Base-by-base conservation (phyloP, 495 filamentous ascomycete genomes). In the Antarctomyces pellizariae region DNA sequence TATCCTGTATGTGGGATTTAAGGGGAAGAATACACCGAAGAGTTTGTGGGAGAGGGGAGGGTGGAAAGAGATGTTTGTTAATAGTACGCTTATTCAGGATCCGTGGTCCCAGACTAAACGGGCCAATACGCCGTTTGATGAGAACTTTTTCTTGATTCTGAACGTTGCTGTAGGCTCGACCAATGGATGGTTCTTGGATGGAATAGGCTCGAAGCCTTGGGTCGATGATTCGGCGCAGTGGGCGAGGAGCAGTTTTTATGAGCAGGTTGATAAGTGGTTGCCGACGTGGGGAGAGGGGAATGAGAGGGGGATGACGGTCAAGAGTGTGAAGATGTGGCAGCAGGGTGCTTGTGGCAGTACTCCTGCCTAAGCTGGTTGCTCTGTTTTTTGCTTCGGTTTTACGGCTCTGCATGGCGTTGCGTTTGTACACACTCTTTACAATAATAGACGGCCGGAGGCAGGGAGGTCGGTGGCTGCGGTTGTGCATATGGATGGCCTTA, bases 91-190 rank as follows among this genome's bases (percentile, higher is more conserved):
- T 61, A 61, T 54, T 45, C 16, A 48, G 46, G 33, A 67, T 52
- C 44, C 24, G 16, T 42, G 44, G 29, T 20, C 28, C 20, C 26
- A 25, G 3, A 24, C 31, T 3, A 25, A 22, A 11, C 36, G 28
- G 5, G 35, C 46, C 5, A 54, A 56, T 28, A 64, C 67, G 2
- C 69, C 69, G 1, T 75, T 75, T 38, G 69, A 75, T 36, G 54
- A 72, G 30, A 44, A 56, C 7, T 75, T 75, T 44, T 73, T 69
- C 33, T 52, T 75, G 18, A 64, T 75, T 26, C 42, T 75, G 26
- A 71, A 73, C 32, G 56, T 75, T 10, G 69, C 57, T 13, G 68
- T 75, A 21, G 69, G 69, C 4, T 52, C 53, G 18, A 69, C 60
- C 2, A 71, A 67, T 36, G 68, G 68, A 8, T 75, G 60, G 56